These are phyloP conservation scores for Boletus coccyginus DNA, from an alignment of 768 basidiomycete species.

Conservation along the genomic window DNA sequence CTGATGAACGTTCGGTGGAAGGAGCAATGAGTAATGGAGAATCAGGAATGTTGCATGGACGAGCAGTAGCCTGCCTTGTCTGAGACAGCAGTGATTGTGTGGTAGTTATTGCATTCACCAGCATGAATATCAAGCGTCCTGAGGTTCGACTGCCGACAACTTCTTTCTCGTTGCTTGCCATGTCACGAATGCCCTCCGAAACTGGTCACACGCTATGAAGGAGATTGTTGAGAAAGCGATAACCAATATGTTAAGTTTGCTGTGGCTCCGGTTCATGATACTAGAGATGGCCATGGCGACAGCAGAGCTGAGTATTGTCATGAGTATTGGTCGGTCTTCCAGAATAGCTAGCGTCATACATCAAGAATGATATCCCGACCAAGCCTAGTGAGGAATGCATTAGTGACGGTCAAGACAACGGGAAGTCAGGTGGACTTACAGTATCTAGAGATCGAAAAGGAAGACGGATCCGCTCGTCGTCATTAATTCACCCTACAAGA, in stretches of 20 bases:
- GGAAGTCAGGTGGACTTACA: slow-evolving; percentile 9
- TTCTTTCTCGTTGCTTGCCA: slow-evolving; percentile 17
- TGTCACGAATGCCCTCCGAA: slow-evolving; percentile 16
- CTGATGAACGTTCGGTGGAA: too few relatives aligned
- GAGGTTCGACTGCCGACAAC: not conserved
- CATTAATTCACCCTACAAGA: not conserved
- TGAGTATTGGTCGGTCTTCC: not conserved
- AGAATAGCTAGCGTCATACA: slow-evolving; percentile 6
- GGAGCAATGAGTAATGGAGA: too few relatives aligned
- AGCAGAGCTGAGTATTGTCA: slow-evolving; percentile 11
- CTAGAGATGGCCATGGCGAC: slow-evolving; percentile 15
- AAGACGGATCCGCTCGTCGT: not conserved
- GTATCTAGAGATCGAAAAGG: slow-evolving; percentile 4
- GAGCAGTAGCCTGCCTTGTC: too few relatives aligned
- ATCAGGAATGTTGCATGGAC: too few relatives aligned
- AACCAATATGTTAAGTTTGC: slow-evolving; percentile 14
- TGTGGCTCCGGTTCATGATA: slow-evolving; percentile 7
- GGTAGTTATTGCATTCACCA: not conserved
- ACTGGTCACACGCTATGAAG: slow-evolving; percentile 20
- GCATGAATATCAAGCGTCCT: slow-evolving; percentile 3
- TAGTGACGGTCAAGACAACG: not conserved
- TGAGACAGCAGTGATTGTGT: too few relatives aligned
- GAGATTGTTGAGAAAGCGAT: slow-evolving; percentile 15
- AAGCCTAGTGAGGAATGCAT: slow-evolving; percentile 8
- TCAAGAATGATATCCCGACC: slow-evolving; percentile 20